Conservation (phyloP, 495 filamentous ascomycete species). For the Xylaria scruposa region DNA sequence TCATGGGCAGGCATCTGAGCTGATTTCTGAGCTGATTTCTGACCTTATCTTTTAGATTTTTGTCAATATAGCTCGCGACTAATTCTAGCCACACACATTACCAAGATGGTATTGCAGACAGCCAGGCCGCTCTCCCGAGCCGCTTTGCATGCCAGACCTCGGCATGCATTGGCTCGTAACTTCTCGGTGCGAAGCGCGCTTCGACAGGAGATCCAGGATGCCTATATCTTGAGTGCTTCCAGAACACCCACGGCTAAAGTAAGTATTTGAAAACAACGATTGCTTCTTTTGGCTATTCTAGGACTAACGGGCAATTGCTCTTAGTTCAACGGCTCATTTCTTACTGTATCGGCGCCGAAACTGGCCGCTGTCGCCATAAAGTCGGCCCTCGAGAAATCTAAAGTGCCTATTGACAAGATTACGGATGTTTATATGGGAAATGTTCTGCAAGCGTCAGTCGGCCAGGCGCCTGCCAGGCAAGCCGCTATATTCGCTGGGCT, state of each 20-base stretch:
- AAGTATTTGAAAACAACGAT: conserved; percentile 18
- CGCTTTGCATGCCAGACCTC: conserved; percentile 44
- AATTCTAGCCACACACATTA: conserved; percentile 4
- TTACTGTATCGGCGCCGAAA: conserved; percentile 79
- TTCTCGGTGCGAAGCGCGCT: conserved; percentile 68
- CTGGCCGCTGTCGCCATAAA: conserved; percentile 90
- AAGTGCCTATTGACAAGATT: conserved; percentile 76
- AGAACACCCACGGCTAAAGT: conserved; percentile 91
- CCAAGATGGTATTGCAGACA: conserved; percentile 31
- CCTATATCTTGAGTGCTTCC: conserved; percentile 87
- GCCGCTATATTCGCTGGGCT: conserved; percentile 89
- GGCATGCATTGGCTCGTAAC: conserved; percentile 59
- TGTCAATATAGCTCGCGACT: neutral
- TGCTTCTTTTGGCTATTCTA: neutral
- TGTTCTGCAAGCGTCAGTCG: conserved; percentile 83
- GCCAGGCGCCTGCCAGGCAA: conserved; percentile 92
- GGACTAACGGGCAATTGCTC: conserved; percentile 26
- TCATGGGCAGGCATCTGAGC: neutral
- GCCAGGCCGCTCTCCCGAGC: conserved; percentile 22
- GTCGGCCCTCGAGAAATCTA: conserved; percentile 82
- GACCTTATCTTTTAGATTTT: neutral
- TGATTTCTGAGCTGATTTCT: neutral
- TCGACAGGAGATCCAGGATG: conserved; percentile 79
- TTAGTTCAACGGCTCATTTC: conserved; percentile 92
- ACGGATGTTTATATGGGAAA: conserved; percentile 97